Evolutionary conservation across 306 rosid genomes (phyloP).

Genomic region (Arachis hypogaea): DNA sequence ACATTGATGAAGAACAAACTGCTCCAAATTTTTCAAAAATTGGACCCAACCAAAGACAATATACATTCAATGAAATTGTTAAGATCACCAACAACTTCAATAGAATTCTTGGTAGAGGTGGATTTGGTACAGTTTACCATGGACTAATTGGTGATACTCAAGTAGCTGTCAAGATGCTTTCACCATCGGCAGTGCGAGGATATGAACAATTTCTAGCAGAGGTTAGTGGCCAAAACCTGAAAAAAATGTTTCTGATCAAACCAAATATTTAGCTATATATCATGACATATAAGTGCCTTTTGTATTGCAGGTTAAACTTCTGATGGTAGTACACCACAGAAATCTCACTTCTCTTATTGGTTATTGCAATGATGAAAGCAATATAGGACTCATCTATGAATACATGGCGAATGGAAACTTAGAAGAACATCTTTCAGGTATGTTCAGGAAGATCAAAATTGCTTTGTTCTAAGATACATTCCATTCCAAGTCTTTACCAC

Average conservation of each 20-base stretch:
- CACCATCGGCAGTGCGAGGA: conserved; percentile 47
- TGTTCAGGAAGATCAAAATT: background rate
- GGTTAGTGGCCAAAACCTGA: conserved; percentile 35
- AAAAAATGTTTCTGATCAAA: conserved; percentile 16
- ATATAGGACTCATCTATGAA: conserved; percentile 47
- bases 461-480: no score
- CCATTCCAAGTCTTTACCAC: no score
- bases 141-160: conserved; percentile 41
- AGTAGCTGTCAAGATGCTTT: conserved; percentile 59
- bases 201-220: conserved; percentile 53
- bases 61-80: conserved; percentile 44
- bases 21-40: conserved; percentile 23
- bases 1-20: background rate
- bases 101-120: conserved; percentile 47
- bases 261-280: no score
- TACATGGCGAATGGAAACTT: conserved; percentile 49
- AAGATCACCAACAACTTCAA: conserved; percentile 53
- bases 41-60: conserved; percentile 41
- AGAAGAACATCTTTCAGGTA: conserved; percentile 47
- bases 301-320: conserved; percentile 9
- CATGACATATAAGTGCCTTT: background rate
- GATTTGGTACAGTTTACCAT: conserved; percentile 50
- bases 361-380: conserved; percentile 41
- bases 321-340: conserved; percentile 35
- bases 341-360: conserved; percentile 43